These are phyloP conservation scores for Suillus hirtellus DNA, from an alignment of 768 basidiomycete species.

Conservation along the genomic window DNA sequence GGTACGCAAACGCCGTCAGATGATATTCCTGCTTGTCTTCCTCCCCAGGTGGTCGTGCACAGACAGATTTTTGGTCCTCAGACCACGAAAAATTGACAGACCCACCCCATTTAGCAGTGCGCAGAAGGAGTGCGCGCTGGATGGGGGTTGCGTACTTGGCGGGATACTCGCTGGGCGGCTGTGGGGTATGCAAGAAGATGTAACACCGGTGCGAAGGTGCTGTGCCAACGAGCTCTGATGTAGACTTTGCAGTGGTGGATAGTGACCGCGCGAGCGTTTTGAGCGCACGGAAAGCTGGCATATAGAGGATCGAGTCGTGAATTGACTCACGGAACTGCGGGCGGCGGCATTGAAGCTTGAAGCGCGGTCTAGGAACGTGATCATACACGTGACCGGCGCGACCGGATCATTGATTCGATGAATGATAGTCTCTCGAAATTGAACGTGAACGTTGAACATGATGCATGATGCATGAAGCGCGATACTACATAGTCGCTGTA, in stretches of 20 bases:
- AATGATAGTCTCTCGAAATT: no score
- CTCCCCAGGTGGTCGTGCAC: constrained; percentile 18
- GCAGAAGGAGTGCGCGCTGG: constrained; percentile 49
- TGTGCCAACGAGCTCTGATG: constrained; percentile 46
- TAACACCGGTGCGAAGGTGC: constrained; percentile 52
- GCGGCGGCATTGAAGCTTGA: no score
- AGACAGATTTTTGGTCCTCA: constrained; percentile 24
- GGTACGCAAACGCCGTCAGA: constrained; percentile 54
- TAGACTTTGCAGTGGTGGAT: not conserved
- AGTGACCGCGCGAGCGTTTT: constrained; percentile 1
- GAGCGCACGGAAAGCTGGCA: constrained; percentile 5
- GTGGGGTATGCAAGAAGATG: constrained; percentile 53
- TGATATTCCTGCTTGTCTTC: constrained; percentile 27
- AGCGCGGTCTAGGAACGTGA: not conserved
- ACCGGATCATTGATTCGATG: no score
- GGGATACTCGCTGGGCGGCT: constrained; percentile 52
- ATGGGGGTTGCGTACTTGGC: constrained; percentile 47
- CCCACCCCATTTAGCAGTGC: constrained; percentile 48
- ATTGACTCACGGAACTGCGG: not conserved
- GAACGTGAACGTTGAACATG: no score
- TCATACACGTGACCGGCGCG: constrained; percentile 2
- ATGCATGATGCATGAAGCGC: no score
- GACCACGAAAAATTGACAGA: constrained; percentile 65
- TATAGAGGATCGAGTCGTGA: not conserved
- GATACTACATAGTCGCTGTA: no score